Evolutionary conservation across 768 basidiomycete species (phyloP).

Genomic region (Termitomyces sp.): DNA sequence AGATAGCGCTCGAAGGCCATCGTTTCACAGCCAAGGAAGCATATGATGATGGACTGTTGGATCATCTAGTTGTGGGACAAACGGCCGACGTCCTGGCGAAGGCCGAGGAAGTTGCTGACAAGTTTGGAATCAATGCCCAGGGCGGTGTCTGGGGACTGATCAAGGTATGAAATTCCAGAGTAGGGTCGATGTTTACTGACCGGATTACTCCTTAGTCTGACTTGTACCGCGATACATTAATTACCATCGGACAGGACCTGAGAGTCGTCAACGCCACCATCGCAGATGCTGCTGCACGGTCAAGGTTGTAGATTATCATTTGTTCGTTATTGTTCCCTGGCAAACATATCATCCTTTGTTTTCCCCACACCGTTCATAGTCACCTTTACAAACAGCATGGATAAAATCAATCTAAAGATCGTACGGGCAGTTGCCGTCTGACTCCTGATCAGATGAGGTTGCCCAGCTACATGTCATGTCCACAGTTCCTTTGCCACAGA

Average conservation of each 20-base stretch:
- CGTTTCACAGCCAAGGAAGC: slow-evolving; percentile 74
- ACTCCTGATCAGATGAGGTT: not conserved
- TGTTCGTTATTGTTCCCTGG: not conserved
- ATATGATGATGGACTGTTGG: slow-evolving; percentile 59
- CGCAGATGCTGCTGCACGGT: slow-evolving; percentile 48
- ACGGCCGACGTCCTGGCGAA: slow-evolving; percentile 56
- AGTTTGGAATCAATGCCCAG: slow-evolving; percentile 44
- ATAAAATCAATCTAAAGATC: not conserved
- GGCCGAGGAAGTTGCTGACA: slow-evolving; percentile 57
- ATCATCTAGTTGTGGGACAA: slow-evolving; percentile 59
- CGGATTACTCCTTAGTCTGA: slow-evolving; percentile 34
- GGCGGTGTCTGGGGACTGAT: slow-evolving; percentile 70
- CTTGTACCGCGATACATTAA: slow-evolving; percentile 51
- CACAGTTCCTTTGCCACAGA: not conserved
- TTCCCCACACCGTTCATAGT: not conserved
- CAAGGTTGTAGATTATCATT: slow-evolving; percentile 29
- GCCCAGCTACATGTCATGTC: not conserved
- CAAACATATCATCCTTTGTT: not conserved
- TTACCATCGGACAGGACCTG: slow-evolving; percentile 33
- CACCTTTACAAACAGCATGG: too few relatives aligned
- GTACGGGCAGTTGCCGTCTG: not conserved
- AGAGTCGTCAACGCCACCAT: slow-evolving; percentile 27
- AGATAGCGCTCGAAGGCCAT: slow-evolving; percentile 76
- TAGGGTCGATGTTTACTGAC: not conserved
- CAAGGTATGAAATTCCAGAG: slow-evolving; percentile 37